Conservation (phyloP, 1,284 basidiomycete genomes). For the Acaromyces ingoldii region DNA sequence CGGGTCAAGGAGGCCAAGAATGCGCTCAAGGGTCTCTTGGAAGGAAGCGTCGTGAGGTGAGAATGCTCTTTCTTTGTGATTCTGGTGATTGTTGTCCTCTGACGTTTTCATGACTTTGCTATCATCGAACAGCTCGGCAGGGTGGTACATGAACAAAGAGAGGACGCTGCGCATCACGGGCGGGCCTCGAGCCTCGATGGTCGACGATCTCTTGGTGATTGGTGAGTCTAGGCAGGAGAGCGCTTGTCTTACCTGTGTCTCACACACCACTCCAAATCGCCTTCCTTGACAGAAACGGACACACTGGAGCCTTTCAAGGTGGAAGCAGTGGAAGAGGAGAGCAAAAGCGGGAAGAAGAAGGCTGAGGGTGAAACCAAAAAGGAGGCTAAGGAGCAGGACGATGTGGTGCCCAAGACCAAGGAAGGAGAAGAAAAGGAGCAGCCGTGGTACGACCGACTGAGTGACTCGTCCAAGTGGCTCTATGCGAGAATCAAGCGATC, state of each 20-base stretch:
- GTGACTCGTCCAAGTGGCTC: not conserved
- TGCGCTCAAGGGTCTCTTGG: slow-evolving; percentile 26
- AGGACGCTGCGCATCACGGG: slow-evolving; percentile 32
- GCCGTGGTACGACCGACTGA: not conserved
- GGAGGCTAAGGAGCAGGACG: not conserved
- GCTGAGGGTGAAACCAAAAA: no score
- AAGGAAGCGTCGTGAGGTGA: slow-evolving; percentile 31
- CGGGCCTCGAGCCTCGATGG: slow-evolving; percentile 27
- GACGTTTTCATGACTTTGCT: not conserved
- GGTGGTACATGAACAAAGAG: slow-evolving; percentile 40
- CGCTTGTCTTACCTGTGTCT: no score
- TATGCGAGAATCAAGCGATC: not conserved
- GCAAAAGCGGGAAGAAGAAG: not conserved
- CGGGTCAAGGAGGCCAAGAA: slow-evolving; percentile 28
- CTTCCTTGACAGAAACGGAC: slow-evolving; percentile 30
- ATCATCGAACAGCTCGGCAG: slow-evolving; percentile 21
- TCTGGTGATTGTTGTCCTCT: no score
- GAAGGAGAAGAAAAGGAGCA: not conserved
- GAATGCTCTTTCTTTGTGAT: slow-evolving; percentile 4
- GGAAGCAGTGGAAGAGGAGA: not conserved
- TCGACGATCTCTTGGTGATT: slow-evolving; percentile 36
- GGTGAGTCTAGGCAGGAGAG: no score
- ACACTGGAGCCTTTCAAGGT: slow-evolving; percentile 8
- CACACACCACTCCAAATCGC: slow-evolving; percentile 25
- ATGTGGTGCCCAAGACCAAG: not conserved